Evolutionary conservation across 108 stramenopile species (phyloP), one percentile per base, ranked within the genome.

Genomic region (Asterionellopsis glacialis): DNA sequence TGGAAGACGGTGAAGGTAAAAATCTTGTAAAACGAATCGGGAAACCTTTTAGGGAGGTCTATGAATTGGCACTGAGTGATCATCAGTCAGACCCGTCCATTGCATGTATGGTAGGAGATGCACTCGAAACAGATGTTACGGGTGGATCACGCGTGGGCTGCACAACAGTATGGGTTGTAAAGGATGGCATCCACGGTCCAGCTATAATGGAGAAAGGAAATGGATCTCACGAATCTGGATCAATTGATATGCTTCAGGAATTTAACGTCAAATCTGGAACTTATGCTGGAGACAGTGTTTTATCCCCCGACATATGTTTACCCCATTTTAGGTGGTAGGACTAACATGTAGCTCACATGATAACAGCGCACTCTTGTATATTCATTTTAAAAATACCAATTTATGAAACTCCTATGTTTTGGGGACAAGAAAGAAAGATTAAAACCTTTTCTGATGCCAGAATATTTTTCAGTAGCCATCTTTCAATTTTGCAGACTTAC

Each of bases 111-210:
- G 69, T 92, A 43, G 87, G 86, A 16, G 91, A 92, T 73, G 87
- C 91, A 10, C 63, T 92, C n/a, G 91, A 92, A 55, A 92, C 91
- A 18, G 91, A 92, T 63, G 61, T 92, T 12, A 72, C 66, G 23
- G 91, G 91, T 33, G 91, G 80, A 7, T 51, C 61, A 11, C 51
- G 23, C 23, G 59, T 59, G 0, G 82, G 82, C 10, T 57, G 73
- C n/a, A 73, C 64, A 42, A 68, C 83, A 9, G 47, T 88, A 21
- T 92, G 91, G 91, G 79, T 92, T 0, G 63, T 85, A 13, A 73
- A 73, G 7, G 75, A 87, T 65, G 87, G 91, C 0, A 80, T 90
- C 57, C 82, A 90, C 59, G 55, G 60, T 11, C 43, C 59, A 24
- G 82, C 75, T 58, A 72, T 88, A 26, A 47, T 60, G 9, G 57